Evolutionary conservation across 495 filamentous ascomycete genomes (phyloP).

Genomic region (Hypoxylon fuscum): DNA sequence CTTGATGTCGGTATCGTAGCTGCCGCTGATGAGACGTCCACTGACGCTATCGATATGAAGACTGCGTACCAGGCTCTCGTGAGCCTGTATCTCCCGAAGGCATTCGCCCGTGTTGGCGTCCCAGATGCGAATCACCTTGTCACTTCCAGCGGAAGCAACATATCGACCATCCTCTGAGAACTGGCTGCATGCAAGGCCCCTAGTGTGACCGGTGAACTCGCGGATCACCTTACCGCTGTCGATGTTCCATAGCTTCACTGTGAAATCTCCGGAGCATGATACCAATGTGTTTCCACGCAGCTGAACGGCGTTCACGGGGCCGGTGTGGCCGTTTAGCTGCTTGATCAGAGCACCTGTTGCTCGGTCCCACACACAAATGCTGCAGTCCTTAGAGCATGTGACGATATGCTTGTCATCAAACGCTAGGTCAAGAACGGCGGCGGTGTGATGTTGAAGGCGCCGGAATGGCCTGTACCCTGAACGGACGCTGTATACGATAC

Average conservation of each 20-base stretch:
- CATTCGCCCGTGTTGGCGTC: constrained; percentile 89
- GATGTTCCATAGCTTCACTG: constrained; percentile 94
- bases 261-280: constrained; percentile 90
- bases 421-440: constrained; percentile 90
- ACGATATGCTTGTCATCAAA: constrained; percentile 93
- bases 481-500: constrained; percentile 89
- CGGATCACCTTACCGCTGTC: constrained; percentile 83
- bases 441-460: constrained; percentile 78
- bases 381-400: constrained; percentile 93
- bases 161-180: constrained; percentile 90
- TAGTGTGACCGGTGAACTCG: constrained; percentile 85
- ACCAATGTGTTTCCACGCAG: constrained; percentile 90
- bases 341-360: constrained; percentile 74
- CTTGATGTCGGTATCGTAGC: constrained; percentile 93
- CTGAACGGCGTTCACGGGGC: constrained; percentile 95
- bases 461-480: constrained; percentile 78
- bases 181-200: constrained; percentile 93
- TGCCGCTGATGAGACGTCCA: constrained; percentile 84
- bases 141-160: constrained; percentile 93
- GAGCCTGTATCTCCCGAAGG: constrained; percentile 77
- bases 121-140: constrained; percentile 92
- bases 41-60: constrained; percentile 87
- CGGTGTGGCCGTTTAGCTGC: constrained; percentile 81
- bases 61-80: constrained; percentile 82
- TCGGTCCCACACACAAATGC: constrained; percentile 93